These are phyloP conservation scores for Aspergillus japonicus DNA, from an alignment of 2,329 filamentous ascomycete genomes.

Conservation along the genomic window DNA sequence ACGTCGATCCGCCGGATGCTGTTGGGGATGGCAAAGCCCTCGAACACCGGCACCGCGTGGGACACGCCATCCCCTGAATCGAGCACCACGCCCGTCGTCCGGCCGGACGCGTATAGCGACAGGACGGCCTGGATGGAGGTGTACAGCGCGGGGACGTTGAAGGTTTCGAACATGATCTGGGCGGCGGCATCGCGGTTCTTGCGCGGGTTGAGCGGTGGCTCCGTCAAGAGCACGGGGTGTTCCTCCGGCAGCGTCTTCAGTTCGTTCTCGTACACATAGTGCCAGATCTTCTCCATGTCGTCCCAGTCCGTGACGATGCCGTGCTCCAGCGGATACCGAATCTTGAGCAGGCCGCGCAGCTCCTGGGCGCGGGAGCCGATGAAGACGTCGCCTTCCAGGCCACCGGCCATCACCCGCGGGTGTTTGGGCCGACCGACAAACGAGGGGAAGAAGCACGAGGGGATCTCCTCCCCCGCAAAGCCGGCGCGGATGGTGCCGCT, in stretches of 20 bases:
- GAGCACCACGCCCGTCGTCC: conserved; percentile 92
- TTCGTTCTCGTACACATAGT: conserved; percentile 93
- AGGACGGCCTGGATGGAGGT: conserved; percentile 96
- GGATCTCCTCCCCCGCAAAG: conserved; percentile 92
- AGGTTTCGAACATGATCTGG: conserved; percentile 97
- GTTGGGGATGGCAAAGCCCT: conserved; percentile 94
- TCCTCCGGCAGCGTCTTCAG: conserved; percentile 97
- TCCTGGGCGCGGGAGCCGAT: conserved; percentile 92
- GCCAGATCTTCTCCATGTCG: conserved; percentile 99
- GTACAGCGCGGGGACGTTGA: conserved; percentile 95
- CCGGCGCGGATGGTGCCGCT: conserved; percentile 96
- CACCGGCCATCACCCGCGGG: conserved; percentile 89
- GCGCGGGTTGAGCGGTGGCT: conserved; percentile 91
- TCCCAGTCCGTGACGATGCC: conserved; percentile 99
- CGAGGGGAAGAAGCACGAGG: conserved; percentile 96
- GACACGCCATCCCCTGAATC: conserved; percentile 96
- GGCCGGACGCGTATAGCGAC: conserved; percentile 90
- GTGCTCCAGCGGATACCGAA: conserved; percentile 91
- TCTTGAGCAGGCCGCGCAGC: conserved; percentile 88
- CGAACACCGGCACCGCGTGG: conserved; percentile 95
- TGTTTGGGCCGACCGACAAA: conserved; percentile 97
- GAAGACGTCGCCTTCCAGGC: conserved; percentile 93
- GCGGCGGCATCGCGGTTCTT: conserved; percentile 94
- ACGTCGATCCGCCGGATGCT: conserved; percentile 96
- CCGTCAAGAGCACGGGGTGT: conserved; percentile 94